Base-by-base conservation (phyloP, 2,329 filamentous ascomycete genomes). In the Ambrosiella xylebori region DNA sequence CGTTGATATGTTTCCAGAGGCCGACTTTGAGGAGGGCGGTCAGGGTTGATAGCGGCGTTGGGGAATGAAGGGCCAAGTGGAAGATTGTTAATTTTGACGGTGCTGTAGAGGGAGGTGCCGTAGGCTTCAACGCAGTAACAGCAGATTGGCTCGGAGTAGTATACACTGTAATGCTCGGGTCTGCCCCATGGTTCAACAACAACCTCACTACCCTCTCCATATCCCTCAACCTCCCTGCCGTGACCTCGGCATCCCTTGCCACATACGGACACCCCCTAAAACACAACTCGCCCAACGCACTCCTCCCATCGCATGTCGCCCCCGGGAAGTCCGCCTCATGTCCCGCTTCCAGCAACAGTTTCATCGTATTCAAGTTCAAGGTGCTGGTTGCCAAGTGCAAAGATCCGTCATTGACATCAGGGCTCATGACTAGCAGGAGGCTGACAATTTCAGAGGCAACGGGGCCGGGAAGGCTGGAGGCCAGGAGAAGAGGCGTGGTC, bases 321-420 rank as follows among this genome's bases (percentile, higher is more conserved):
- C 78, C 84, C 0, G 82, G 81, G 58, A 83, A 85, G 64, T 85
- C 81, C 0, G 79, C 73, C 13, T 83, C 77, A 60, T 85, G 82
- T 1, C 76, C 78, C 61, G 77, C 70, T 51, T 81, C 71, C 4
- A 84, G 68, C 1, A 86, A 70, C 1, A 80, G 70, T 54, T 73
- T 71, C 61, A 83, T 76, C 1, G 76, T 76, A 11, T 75, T 68
- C 0, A 81, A 62, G 62, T 84, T 79, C 17, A 85, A 71, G 52
- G 77, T 74, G 11, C 78, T 72, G 0, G 81, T 77, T 2, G 81
- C 79, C 61, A 84, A 81, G 63, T 86, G 82, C 2, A 86, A 70
- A 1, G 80, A 84, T 0, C 82, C 81, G 60, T 86, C 82, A 59
- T 85, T 80, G 47, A 71, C 73, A 1, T 76, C 74, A 0, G 79